phyloP scores from a whole-genome alignment of 345 rosid genomes.

The Eucalyptus regnans region DNA sequence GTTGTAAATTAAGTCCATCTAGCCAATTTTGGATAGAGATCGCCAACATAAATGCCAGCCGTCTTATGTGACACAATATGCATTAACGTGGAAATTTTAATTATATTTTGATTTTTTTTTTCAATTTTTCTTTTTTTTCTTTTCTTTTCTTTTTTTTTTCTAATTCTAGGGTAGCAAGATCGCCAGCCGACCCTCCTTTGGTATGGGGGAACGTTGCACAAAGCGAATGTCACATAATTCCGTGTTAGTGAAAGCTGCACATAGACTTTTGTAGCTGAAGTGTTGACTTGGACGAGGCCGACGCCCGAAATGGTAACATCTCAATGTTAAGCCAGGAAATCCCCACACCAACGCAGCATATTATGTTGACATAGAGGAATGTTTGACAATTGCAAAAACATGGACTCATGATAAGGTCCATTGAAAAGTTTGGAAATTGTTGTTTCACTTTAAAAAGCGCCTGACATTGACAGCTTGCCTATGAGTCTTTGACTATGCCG shows the following conservation, averaged over 20 bases:
- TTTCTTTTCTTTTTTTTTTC: too few species aligned
- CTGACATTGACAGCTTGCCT: neutral
- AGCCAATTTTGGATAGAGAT: accelerated
- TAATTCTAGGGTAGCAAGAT: too few species aligned
- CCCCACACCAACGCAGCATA: neutral
- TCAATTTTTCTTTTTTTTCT: accelerated
- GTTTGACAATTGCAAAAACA: neutral
- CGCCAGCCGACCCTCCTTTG: too few species aligned
- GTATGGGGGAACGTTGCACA: too few species aligned
- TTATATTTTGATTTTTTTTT: too few species aligned
- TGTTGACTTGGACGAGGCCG: neutral
- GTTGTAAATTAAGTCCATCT: too few species aligned
- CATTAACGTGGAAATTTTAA: too few species aligned
- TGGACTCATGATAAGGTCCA: neutral
- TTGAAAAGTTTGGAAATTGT: neutral
- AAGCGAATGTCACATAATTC: too few species aligned
- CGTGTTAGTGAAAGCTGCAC: too few species aligned
- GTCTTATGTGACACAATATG: too few species aligned
- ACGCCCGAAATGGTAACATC: neutral
- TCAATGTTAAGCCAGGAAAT: neutral
- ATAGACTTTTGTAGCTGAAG: neutral
- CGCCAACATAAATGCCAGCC: accelerated
- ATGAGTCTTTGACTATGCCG: neutral
- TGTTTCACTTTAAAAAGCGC: neutral
- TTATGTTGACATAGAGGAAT: neutral